A percentile compares a stretch with the other conserved stretches of the same genome.
phyloP scores from a whole-genome alignment of 2,329 filamentous ascomycete genomes.

The Pseudocercospora eumusae region DNA sequence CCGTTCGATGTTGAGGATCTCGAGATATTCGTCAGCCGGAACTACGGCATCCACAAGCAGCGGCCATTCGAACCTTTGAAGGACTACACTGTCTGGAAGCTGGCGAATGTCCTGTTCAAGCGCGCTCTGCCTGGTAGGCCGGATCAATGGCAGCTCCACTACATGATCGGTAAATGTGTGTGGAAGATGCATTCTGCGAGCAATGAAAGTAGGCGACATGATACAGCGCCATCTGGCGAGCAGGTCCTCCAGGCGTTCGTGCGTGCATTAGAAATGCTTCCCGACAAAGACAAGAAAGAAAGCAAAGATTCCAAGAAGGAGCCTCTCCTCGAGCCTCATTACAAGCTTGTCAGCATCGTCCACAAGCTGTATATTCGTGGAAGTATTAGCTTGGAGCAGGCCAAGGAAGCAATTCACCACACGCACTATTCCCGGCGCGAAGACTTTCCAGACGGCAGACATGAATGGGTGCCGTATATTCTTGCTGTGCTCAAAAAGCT shows the following conservation, averaged over 20 bases:
- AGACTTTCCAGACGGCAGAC: constrained; percentile 47
- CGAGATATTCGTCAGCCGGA: constrained; percentile 55
- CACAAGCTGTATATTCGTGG: constrained; percentile 72
- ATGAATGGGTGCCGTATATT: constrained; percentile 63
- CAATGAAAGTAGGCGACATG: constrained; percentile 23
- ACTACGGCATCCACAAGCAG: constrained; percentile 57
- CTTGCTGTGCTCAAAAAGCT: constrained; percentile 62
- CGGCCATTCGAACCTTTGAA: constrained; percentile 60
- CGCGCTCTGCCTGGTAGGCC: constrained; percentile 60
- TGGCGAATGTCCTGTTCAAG: constrained; percentile 62
- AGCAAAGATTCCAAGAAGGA: constrained; percentile 66
- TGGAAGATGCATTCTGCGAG: constrained; percentile 66
- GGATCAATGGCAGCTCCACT: constrained; percentile 66
- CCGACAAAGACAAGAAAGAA: constrained; percentile 46
- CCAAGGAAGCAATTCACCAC: constrained; percentile 52
- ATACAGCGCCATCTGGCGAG: constrained; percentile 38
- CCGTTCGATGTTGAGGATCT: constrained; percentile 65
- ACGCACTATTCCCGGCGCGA: constrained; percentile 60
- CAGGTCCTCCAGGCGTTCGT: constrained; percentile 60
- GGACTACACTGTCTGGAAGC: constrained; percentile 64
- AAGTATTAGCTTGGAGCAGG: constrained; percentile 47
- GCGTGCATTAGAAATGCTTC: constrained; percentile 62
- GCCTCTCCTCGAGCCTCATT: constrained; percentile 85
- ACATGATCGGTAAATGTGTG: constrained; percentile 69
- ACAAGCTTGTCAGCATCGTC: constrained; percentile 80